These are phyloP conservation scores for Jamesozyma spencerorum DNA, from an alignment of 805 yeast genomes.

Conservation along the genomic window DNA sequence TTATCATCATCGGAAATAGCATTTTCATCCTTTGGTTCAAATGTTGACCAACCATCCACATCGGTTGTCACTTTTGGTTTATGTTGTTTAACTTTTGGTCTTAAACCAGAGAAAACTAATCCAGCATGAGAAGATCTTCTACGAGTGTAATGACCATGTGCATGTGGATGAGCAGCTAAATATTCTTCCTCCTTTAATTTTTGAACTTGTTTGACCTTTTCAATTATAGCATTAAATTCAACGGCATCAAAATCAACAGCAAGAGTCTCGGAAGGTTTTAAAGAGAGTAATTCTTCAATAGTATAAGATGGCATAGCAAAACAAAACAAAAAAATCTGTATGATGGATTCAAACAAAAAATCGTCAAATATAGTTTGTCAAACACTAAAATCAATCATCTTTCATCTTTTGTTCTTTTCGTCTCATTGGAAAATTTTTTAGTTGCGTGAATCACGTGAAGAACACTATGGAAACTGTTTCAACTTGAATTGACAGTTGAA, in stretches of 20 bases:
- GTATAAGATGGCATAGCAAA: constrained; percentile 39
- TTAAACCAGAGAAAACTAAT: constrained; percentile 15
- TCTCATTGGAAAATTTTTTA: neutral
- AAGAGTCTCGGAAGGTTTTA: constrained; percentile 46
- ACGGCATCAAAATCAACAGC: constrained; percentile 57
- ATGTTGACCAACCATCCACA: constrained; percentile 79
- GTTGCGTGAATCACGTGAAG: neutral
- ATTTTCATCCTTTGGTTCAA: constrained; percentile 35
- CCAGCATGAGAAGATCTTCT: constrained; percentile 53
- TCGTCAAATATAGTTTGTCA: too few relatives aligned
- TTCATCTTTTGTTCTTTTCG: too few relatives aligned
- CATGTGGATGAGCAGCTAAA: constrained; percentile 11
- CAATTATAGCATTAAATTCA: constrained; percentile 57
- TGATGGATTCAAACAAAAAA: too few relatives aligned
- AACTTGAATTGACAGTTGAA: neutral
- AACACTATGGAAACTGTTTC: too few relatives aligned
- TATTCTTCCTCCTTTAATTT: constrained; percentile 30
- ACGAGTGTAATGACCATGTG: constrained; percentile 37
- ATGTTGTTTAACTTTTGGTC: constrained; percentile 52
- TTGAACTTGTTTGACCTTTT: constrained; percentile 47
- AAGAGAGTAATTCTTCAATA: constrained; percentile 56
- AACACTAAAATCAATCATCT: too few relatives aligned
- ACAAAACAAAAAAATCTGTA: too few relatives aligned
- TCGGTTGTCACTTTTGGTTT: constrained; percentile 46
- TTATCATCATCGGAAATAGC: constrained; percentile 14